These are phyloP conservation scores for Ceratobasidium papillatum DNA, from an alignment of 1,284 basidiomycete genomes.

Conservation along the genomic window DNA sequence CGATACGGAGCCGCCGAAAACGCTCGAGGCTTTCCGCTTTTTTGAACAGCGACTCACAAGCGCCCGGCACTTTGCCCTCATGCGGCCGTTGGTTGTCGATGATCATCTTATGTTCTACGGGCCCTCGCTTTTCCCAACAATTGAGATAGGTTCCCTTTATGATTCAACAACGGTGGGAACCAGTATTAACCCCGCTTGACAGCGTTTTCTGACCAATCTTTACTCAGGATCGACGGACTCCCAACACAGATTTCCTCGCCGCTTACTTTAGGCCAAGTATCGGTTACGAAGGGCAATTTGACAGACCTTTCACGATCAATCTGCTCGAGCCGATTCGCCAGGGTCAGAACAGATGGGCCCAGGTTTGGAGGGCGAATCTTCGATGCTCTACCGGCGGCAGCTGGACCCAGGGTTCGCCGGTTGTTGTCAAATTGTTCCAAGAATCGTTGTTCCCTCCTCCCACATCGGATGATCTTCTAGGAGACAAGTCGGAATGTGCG, in stretches of 20 bases:
- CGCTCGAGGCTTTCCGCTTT: constrained; percentile 39
- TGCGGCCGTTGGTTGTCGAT: constrained; percentile 26
- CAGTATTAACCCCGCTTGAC: neutral
- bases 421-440: constrained; percentile 39
- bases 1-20: constrained; percentile 39
- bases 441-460: constrained; percentile 40
- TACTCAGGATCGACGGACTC: constrained; percentile 34
- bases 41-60: constrained; percentile 40
- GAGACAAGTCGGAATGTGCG: constrained; percentile 39
- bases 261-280: constrained; percentile 35
- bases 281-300: constrained; percentile 32
- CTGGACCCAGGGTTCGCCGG: constrained; percentile 28
- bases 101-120: constrained; percentile 41
- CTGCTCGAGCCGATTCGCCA: constrained; percentile 39
- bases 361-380: constrained; percentile 40
- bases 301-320: constrained; percentile 38
- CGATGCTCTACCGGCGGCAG: constrained; percentile 36
- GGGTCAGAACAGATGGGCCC: constrained; percentile 40
- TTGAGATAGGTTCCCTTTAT: constrained; percentile 39
- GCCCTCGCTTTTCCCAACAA: constrained; percentile 37
- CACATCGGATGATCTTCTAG: constrained; percentile 32
- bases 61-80: constrained; percentile 37
- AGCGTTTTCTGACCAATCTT: constrained; percentile 35
- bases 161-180: constrained; percentile 33
- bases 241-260: constrained; percentile 35